These are phyloP conservation scores for Eucalyptus cladocalyx DNA, from an alignment of 345 rosid genomes.

Conservation along the genomic window DNA sequence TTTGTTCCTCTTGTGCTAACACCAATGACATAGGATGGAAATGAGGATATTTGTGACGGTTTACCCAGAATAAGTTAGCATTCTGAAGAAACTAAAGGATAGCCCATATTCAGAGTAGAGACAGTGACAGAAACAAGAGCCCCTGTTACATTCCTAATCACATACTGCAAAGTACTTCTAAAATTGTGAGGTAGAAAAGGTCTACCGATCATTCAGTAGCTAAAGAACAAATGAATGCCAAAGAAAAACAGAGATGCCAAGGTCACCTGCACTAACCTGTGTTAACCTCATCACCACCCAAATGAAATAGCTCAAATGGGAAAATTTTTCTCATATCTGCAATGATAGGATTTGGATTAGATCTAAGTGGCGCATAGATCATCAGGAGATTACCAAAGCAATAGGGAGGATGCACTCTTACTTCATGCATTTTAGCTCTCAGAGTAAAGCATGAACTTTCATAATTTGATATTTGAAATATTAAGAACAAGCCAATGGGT, in stretches of 20 bases:
- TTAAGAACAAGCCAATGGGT: not conserved
- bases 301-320: conserved; percentile 92
- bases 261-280: conserved; percentile 36
- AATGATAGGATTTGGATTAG: not conserved
- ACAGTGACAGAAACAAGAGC: not conserved
- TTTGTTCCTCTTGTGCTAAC: not conserved
- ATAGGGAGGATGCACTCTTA: not conserved
- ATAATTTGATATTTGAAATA: not conserved
- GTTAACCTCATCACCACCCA: conserved; percentile 97
- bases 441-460: not conserved
- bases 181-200: not conserved
- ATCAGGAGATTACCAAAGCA: not conserved
- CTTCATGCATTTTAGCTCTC: not conserved
- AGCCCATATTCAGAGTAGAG: not conserved
- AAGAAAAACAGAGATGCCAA: not conserved
- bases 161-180: not conserved
- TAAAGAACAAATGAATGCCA: not conserved
- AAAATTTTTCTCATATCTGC: conserved; percentile 83
- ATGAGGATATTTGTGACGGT: not conserved
- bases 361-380: not conserved
- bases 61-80: not conserved
- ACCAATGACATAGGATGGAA: not conserved
- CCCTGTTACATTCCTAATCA: not conserved
- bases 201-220: not conserved
- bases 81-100: not conserved